phyloP scores from a whole-genome alignment of 352 stramenopile genomes.

The Phytophthora aleatoria region DNA sequence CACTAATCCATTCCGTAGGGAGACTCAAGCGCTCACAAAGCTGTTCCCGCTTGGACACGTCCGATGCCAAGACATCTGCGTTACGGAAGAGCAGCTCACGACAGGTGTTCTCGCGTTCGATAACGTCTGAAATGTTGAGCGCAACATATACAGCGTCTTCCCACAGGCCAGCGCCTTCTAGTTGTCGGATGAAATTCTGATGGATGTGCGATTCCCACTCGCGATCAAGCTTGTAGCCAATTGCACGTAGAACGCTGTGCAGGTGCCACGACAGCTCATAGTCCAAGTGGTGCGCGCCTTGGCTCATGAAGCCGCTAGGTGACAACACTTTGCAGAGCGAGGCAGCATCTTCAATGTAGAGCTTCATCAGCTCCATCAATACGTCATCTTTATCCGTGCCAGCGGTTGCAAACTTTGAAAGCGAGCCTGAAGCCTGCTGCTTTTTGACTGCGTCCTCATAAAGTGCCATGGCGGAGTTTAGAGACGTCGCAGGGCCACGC shows the following conservation, averaged over 20 bases:
- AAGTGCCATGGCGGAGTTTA: slow-evolving; percentile 50
- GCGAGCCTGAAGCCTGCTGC: slow-evolving; percentile 35
- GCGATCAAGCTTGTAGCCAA: slow-evolving; percentile 76
- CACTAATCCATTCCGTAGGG: slow-evolving; percentile 70
- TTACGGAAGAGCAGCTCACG: slow-evolving; percentile 72
- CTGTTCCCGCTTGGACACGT: slow-evolving; percentile 47
- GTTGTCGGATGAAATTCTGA: slow-evolving; percentile 81
- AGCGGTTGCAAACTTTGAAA: slow-evolving; percentile 35
- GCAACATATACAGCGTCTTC: slow-evolving; percentile 80
- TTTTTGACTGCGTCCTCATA: slow-evolving; percentile 55
- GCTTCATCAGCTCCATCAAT: slow-evolving; percentile 74
- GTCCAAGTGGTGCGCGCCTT: slow-evolving; percentile 49
- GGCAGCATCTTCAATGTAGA: slow-evolving; percentile 57
- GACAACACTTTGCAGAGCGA: slow-evolving; percentile 68
- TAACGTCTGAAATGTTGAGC: slow-evolving; percentile 67
- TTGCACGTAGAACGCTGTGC: slow-evolving; percentile 67
- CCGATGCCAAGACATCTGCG: slow-evolving; percentile 51
- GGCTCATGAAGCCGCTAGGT: slow-evolving; percentile 54
- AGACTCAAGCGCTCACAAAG: slow-evolving; percentile 55
- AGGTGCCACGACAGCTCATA: slow-evolving; percentile 85
- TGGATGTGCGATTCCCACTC: slow-evolving; percentile 83
- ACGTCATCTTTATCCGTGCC: slow-evolving; percentile 53
- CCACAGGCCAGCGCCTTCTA: slow-evolving; percentile 69
- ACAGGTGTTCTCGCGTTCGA: slow-evolving; percentile 61
- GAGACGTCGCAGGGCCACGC: slow-evolving; percentile 47